phyloP scores from a whole-genome alignment of 2,329 filamentous ascomycete species.

The Fusarium albosuccineum region DNA sequence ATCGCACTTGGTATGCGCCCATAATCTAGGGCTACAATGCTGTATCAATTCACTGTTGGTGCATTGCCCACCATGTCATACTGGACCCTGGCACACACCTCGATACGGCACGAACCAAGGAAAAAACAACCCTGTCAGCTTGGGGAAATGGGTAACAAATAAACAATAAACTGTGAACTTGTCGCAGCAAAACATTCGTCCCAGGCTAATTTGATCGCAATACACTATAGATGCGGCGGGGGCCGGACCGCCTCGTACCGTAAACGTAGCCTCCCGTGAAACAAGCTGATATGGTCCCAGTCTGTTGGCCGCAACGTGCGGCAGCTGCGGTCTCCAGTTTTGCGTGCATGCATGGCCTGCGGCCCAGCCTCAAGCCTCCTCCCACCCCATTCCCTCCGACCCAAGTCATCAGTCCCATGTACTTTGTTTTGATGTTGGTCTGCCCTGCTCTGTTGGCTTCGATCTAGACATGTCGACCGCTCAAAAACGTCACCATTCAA shows the following conservation, averaged over 20 bases:
- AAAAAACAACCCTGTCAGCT: background rate
- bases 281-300: slow-evolving; percentile 34
- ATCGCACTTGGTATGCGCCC: too few relatives aligned
- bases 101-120: background rate
- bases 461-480: slow-evolving; percentile 11
- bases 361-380: slow-evolving; percentile 19
- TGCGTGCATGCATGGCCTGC: slow-evolving; percentile 24
- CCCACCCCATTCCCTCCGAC: slow-evolving; percentile 7
- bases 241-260: slow-evolving; percentile 10
- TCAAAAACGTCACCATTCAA: background rate
- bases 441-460: background rate
- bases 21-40: too few relatives aligned
- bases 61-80: background rate
- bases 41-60: background rate
- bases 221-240: slow-evolving; percentile 34
- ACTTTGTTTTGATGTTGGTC: slow-evolving; percentile 32
- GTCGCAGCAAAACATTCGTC: slow-evolving; percentile 7
- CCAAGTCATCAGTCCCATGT: background rate
- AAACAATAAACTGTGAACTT: slow-evolving; percentile 4
- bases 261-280: slow-evolving; percentile 17
- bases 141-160: background rate
- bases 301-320: slow-evolving; percentile 43
- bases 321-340: slow-evolving; percentile 26
- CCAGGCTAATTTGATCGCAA: slow-evolving; percentile 16
- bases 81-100: too few relatives aligned